Percentiles rank a stretch among this genome's conserved stretches.
These are phyloP conservation scores for Ceratocystis diversiconidia DNA, from an alignment of 2,329 filamentous ascomycete genomes.

Conservation along the genomic window DNA sequence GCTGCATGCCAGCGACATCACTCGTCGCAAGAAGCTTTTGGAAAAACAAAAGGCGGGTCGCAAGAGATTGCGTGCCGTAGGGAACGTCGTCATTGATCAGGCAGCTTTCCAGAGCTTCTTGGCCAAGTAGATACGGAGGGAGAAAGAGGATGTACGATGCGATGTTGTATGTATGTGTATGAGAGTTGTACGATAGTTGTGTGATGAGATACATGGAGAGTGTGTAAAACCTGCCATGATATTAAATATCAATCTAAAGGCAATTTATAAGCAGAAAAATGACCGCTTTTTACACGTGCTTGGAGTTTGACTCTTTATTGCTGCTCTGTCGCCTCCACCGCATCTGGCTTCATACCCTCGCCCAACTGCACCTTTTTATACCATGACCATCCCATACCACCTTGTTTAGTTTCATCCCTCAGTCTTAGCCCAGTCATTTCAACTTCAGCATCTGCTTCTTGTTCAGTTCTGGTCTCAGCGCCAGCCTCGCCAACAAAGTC, in stretches of 20 bases:
- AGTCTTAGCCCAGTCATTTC: constrained; percentile 30
- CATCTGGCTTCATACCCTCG: constrained; percentile 10
- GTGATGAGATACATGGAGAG: constrained; percentile 12
- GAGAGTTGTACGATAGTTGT: constrained; percentile 11
- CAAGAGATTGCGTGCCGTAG: constrained; percentile 69
- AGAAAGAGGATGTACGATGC: neutral
- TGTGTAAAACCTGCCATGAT: neutral
- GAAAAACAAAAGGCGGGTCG: constrained; percentile 95
- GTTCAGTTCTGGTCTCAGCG: neutral
- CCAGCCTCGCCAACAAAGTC: constrained; percentile 29
- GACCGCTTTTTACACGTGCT: neutral
- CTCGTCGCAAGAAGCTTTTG: constrained; percentile 67
- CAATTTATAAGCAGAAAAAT: neutral
- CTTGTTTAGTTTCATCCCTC: constrained; percentile 28
- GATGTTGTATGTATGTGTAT: neutral
- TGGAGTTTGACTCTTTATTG: neutral
- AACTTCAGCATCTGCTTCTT: constrained; percentile 17
- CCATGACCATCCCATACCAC: constrained; percentile 28
- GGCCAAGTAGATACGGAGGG: constrained; percentile 43
- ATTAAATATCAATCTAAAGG: constrained; percentile 6
- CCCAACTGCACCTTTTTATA: constrained; percentile 24
- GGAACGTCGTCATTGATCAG: constrained; percentile 93
- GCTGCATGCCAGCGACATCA: constrained; percentile 79
- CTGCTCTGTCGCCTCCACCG: neutral
- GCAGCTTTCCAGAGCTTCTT: constrained; percentile 90